phyloP scores from a whole-genome alignment of 169 alveolate genomes.

The Plasmodium malariae region DNA sequence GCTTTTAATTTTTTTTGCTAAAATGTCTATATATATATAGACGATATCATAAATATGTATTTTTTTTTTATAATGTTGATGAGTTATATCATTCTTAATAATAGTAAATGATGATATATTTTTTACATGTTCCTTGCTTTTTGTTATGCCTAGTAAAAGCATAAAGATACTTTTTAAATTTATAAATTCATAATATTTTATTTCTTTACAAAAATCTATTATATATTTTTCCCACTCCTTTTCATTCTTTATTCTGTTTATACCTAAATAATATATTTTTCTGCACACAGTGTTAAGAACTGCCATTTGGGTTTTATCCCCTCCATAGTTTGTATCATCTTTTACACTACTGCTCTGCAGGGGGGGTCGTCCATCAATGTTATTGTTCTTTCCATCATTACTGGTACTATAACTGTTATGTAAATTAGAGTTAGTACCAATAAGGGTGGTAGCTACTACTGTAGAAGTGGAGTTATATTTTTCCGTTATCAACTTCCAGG shows the following conservation, averaged over 20 bases:
- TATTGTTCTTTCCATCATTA: too few relatives aligned
- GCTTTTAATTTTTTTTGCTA: slow-evolving; percentile 25
- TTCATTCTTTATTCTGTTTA: slow-evolving; percentile 44
- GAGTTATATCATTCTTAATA: background rate
- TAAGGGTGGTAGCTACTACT: too few relatives aligned
- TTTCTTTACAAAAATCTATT: slow-evolving; percentile 27
- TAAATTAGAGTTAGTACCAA: too few relatives aligned
- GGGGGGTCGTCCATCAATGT: too few relatives aligned
- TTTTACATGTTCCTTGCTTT: slow-evolving; percentile 12
- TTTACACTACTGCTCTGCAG: too few relatives aligned
- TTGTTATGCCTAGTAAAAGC: slow-evolving; percentile 49
- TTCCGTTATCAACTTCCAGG: too few relatives aligned
- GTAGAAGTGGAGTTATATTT: too few relatives aligned
- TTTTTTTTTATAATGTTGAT: background rate
- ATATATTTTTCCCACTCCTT: slow-evolving; percentile 33
- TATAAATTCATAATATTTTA: slow-evolving; percentile 8
- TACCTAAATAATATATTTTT: slow-evolving; percentile 46
- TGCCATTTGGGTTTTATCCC: background rate
- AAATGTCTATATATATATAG: slow-evolving; percentile 15
- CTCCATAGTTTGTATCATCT: background rate
- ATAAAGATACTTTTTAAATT: slow-evolving; percentile 26
- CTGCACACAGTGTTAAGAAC: slow-evolving; percentile 27
- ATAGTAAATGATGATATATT: background rate
- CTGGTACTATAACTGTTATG: too few relatives aligned
- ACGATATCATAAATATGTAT: slow-evolving; percentile 12